Evolutionary conservation across 2,329 filamentous ascomycete genomes (phyloP).

Genomic region (Hymenoscyphus occultus): DNA sequence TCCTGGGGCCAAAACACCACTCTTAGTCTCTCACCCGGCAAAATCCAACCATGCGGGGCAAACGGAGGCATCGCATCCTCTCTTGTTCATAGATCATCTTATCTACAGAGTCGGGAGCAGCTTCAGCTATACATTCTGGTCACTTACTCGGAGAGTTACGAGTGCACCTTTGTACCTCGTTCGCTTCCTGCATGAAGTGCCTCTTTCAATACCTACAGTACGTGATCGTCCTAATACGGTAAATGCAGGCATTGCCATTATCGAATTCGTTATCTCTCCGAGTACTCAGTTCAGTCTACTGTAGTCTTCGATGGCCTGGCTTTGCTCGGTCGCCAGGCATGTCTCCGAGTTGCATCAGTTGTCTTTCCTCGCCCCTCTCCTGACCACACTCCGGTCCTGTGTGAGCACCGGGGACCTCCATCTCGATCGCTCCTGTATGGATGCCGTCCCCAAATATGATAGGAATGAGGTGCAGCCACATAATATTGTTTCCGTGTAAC

Average conservation of each 20-base stretch:
- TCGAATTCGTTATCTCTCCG: not conserved
- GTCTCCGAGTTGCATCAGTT: not conserved
- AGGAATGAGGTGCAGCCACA: slow-evolving; percentile 9
- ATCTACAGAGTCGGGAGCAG: too few relatives aligned
- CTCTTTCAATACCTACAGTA: not conserved
- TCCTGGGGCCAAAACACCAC: not conserved
- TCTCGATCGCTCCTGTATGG: not conserved
- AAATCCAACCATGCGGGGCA: not conserved
- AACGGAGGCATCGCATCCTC: not conserved
- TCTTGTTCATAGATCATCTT: too few relatives aligned
- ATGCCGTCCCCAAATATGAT: not conserved
- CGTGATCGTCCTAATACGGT: not conserved
- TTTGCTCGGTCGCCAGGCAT: not conserved
- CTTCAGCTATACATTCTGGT: too few relatives aligned
- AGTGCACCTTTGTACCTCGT: not conserved
- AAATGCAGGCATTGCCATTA: not conserved
- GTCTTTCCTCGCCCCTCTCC: not conserved
- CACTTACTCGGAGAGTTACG: too few relatives aligned
- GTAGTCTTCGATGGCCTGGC: not conserved
- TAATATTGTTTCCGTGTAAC: slow-evolving; percentile 5
- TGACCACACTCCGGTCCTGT: not conserved
- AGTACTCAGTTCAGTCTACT: not conserved
- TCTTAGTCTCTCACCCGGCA: not conserved
- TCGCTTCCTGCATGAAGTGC: not conserved
- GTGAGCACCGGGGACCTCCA: not conserved